Base-by-base conservation (phyloP, 2,329 filamentous ascomycete species). In the Penicillium verrucosum region DNA sequence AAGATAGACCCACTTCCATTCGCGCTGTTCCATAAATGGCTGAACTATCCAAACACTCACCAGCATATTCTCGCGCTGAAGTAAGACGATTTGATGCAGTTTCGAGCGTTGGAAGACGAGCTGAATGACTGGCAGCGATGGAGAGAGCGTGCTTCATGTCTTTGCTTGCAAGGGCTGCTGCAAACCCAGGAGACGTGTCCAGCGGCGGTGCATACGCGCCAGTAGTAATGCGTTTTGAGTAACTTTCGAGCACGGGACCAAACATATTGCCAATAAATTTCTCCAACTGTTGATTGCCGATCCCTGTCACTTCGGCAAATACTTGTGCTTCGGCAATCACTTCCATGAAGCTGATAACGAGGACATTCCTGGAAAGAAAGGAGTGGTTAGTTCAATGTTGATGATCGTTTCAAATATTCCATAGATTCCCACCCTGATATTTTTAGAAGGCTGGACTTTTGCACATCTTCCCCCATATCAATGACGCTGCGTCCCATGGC, bases 261-360 rank as follows among this genome's bases (percentile, higher is more conserved):
- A 64, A 65, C 51, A 65, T 61, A 27, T 59, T 54, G 2, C 43
- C 52, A 44, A 81, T 69, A 0, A 83, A 71, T 0, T 72, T 60
- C 46, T 81, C 79, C 3, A 82, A 67, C 0, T 73, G 70, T 0
- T 72, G 60, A 8, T 68, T 71, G 0, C 76, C 73, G 0, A 82
- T 70, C 0, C 74, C 76, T 0, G 77, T 74, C 59, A 77, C 78
- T 54, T 79, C 78, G 0, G 80, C 80, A 11, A 82, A 70, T 0
- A 80, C 76, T 18, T 82, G 80, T 0, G 80, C 76, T 65, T 82
- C 80, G 0, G 76, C 74, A 5, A 82, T 69, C 0, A 81, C 66
- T 51, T 80, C 76, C 78, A 80, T 80, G 61, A 81, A 72, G 0
- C 77, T 77, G 2, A 79, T 78, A 0, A 78, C 80, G 12, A 82